Evolutionary conservation across 768 basidiomycete species (phyloP).

Genomic region (Lentinula guzmanii): DNA sequence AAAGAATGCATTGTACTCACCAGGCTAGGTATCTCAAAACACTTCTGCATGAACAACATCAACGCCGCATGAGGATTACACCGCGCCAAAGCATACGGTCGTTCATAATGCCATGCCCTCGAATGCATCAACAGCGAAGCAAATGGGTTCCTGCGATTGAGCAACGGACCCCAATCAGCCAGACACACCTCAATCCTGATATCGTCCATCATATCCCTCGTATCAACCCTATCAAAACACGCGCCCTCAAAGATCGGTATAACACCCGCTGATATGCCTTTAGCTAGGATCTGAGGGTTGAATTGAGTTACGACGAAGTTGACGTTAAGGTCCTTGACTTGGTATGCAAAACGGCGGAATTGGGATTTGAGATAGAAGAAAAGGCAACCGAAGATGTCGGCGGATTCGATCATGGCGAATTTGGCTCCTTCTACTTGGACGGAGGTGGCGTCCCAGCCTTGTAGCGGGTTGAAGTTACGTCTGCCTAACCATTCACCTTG

Average conservation of each 20-base stretch:
- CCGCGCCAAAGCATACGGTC: constrained; percentile 24
- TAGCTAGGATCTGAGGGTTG: constrained; percentile 36
- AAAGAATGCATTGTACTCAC: constrained; percentile 14
- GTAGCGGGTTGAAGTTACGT: constrained; percentile 35
- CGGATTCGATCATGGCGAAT: constrained; percentile 22
- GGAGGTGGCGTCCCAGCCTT: constrained; percentile 42
- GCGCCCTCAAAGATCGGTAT: constrained; percentile 29
- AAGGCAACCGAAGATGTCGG: constrained; percentile 34
- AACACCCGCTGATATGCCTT: constrained; percentile 30
- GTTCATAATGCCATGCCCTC: constrained; percentile 26
- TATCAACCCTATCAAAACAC: constrained; percentile 34
- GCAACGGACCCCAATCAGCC: constrained; percentile 29
- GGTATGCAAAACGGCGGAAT: constrained; percentile 28
- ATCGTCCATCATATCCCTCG: constrained; percentile 22
- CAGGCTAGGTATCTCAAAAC: constrained; percentile 20
- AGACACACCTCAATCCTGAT: constrained; percentile 27
- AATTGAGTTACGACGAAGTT: constrained; percentile 33
- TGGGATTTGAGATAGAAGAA: constrained; percentile 39
- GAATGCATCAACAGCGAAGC: constrained; percentile 33
- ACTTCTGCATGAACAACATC: constrained; percentile 29
- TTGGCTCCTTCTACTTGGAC: constrained; percentile 31
- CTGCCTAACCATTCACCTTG: constrained; percentile 39
- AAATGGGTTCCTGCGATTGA: constrained; percentile 26
- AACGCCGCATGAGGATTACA: constrained; percentile 23
- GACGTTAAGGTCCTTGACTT: constrained; percentile 28